Conservation (phyloP, 352 stramenopile species). For the Phytophthora melonis region DNA sequence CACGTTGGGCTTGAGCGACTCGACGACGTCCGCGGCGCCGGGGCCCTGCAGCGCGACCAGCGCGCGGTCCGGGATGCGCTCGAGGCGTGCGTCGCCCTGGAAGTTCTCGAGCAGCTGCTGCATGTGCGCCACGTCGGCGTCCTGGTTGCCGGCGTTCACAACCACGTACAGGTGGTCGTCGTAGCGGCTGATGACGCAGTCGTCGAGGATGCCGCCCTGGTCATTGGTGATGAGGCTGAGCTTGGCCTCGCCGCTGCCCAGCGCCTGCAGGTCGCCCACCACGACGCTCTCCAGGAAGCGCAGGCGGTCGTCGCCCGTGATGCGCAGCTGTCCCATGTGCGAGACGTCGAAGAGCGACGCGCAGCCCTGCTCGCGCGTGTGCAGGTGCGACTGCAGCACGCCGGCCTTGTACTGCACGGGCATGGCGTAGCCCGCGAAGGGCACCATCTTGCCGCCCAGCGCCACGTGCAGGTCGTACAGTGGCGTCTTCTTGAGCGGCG, state of each 20-base stretch:
- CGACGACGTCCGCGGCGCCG: conserved; percentile 89
- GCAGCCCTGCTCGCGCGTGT: conserved; percentile 72
- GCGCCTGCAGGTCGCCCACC: conserved; percentile 93
- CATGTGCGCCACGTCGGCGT: conserved; percentile 96
- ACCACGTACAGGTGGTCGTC: conserved; percentile 96
- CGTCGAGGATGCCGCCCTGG: conserved; percentile 97
- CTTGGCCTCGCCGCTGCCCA: conserved; percentile 90
- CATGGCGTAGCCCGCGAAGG: conserved; percentile 98
- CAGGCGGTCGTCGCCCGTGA: conserved; percentile 94
- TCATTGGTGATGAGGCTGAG: conserved; percentile 97
- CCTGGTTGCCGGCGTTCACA: conserved; percentile 98
- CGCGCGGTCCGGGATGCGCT: conserved; percentile 93
- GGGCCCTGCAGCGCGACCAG: conserved; percentile 97
- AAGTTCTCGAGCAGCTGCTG: conserved; percentile 83
- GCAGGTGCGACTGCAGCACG: conserved; percentile 95
- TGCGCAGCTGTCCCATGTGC: conserved; percentile 98
- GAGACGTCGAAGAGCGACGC: conserved; percentile 98
- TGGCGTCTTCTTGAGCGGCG: conserved; percentile 83
- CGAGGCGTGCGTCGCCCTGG: conserved; percentile 94
- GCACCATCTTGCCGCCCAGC: conserved; percentile 91
- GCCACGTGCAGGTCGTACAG: conserved; percentile 82
- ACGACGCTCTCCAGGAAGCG: conserved; percentile 97
- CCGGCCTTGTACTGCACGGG: conserved; percentile 96
- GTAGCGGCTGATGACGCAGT: conserved; percentile 98
- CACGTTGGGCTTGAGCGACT: conserved; percentile 87